A percentile compares a stretch with the other conserved stretches of the same genome.
Evolutionary conservation across 1,284 basidiomycete genomes (phyloP).

Genomic region (Boletus sp.): DNA sequence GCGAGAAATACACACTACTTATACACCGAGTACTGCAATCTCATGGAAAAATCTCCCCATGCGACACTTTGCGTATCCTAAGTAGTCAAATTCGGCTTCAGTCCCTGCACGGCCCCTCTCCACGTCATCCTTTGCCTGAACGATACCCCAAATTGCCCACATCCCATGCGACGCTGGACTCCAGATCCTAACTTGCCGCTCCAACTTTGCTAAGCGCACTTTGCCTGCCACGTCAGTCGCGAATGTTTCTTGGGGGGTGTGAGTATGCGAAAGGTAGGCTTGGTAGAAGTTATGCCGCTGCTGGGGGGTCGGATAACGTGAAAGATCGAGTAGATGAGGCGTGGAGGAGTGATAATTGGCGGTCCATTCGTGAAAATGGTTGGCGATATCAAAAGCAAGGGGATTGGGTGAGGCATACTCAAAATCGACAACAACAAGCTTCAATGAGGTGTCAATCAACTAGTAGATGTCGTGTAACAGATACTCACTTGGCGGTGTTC

Average conservation of each 20-base stretch:
- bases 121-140: constrained; percentile 82
- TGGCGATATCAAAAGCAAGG: constrained; percentile 89
- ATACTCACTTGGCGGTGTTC: constrained; percentile 63
- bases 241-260: constrained; percentile 31
- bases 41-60: constrained; percentile 60
- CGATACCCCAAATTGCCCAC: constrained; percentile 91
- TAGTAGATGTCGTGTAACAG: neutral
- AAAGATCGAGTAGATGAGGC: constrained; percentile 69
- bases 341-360: constrained; percentile 78
- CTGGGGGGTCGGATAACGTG: constrained; percentile 67
- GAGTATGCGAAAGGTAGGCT: constrained; percentile 67
- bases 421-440: constrained; percentile 94
- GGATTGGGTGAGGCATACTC: constrained; percentile 91
- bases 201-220: constrained; percentile 48
- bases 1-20: constrained; percentile 5
- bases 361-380: constrained; percentile 96
- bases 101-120: constrained; percentile 48
- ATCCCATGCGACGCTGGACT: constrained; percentile 82
- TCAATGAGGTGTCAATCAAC: constrained; percentile 15
- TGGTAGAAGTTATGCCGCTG: constrained; percentile 81
- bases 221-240: constrained; percentile 33
- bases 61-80: constrained; percentile 65
- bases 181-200: constrained; percentile 80
- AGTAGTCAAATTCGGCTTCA: constrained; percentile 74
- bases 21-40: constrained; percentile 47